Base-by-base conservation (phyloP, 345 rosid species). In the Raphanus raphanistrum region DNA sequence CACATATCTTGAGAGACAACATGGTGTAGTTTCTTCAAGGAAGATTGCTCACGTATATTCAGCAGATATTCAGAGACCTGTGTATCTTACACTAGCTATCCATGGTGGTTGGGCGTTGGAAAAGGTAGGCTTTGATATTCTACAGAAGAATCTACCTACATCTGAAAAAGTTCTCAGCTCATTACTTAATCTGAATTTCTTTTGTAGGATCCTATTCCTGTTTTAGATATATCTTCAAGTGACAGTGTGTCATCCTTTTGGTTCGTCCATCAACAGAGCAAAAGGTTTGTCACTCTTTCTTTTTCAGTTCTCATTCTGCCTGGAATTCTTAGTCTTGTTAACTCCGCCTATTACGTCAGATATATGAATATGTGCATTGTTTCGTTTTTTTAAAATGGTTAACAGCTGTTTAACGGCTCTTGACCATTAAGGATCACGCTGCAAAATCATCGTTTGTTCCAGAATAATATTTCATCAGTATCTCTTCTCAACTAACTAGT, bases 31-130 rank as follows among this genome's bases (percentile, higher is more conserved):
- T 70, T 79, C 78, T 80, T 88, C 98, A 5, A 89, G 90, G 59
- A 79, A 81, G 76, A 81, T 83, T 78, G 90, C 84, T 43, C 88
- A 84, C 74, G 79, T 91, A 77, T 92, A 89, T 74, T 84, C 90
- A 71, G 96, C 88, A 45, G 96, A 92, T 80, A 70, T 89, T 77
- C 88, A 82, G 75, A 92, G 86, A 77, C 92, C 94, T 64, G 66
- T 95, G 43, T 92, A 91, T 80, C 89, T 95, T 77, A 85, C 93
- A 29, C 70, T 95, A 81, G 78, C 82, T 80, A 86, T 89, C 78
- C 90, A 90, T 74, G 99, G 96, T 77, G 97, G 91, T 73, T 95
- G 99, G 99, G 85, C 85, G 79, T 76, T 90, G 83, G 98, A 95
- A 85, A 92, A 89, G 98, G 99, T 95, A 76, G 67, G 68, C 68